These are phyloP conservation scores for Rhododendron williamsianum DNA, from an alignment of 148 eudicot genomes.

Conservation along the genomic window DNA sequence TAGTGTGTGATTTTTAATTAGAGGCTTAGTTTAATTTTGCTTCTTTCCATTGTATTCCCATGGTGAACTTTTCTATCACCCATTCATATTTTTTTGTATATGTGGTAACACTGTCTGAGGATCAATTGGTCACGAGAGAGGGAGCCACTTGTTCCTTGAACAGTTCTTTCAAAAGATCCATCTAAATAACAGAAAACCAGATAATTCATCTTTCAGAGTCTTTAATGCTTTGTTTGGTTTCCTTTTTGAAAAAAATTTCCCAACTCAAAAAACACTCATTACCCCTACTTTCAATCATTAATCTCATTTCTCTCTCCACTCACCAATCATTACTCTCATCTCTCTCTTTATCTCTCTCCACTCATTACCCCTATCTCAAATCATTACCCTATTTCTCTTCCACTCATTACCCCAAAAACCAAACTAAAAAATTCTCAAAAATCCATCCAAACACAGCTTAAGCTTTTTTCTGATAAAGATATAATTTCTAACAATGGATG, in stretches of 20 bases:
- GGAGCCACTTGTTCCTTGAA: background rate
- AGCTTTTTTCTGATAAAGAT: background rate
- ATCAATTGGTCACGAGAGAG: background rate
- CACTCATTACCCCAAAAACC: no score
- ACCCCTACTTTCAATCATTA: no score
- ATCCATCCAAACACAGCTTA: no score
- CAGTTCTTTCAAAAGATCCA: background rate
- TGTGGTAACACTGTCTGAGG: background rate
- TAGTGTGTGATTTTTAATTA: background rate
- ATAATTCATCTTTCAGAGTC: background rate
- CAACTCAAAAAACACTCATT: no score
- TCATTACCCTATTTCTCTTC: no score
- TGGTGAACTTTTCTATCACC: background rate
- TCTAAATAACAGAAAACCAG: background rate
- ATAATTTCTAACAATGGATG: background rate
- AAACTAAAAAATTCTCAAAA: no score
- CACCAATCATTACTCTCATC: no score
- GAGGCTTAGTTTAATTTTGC: background rate
- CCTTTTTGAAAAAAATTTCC: no score
- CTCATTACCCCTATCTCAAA: no score
- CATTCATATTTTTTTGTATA: background rate
- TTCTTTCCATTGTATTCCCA: background rate
- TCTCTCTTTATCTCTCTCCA: no score
- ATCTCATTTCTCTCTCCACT: no score
- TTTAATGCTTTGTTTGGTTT: background rate